Conservation (phyloP, 2,329 filamentous ascomycete species). For the Ceratocystiopsis sp. region DNA sequence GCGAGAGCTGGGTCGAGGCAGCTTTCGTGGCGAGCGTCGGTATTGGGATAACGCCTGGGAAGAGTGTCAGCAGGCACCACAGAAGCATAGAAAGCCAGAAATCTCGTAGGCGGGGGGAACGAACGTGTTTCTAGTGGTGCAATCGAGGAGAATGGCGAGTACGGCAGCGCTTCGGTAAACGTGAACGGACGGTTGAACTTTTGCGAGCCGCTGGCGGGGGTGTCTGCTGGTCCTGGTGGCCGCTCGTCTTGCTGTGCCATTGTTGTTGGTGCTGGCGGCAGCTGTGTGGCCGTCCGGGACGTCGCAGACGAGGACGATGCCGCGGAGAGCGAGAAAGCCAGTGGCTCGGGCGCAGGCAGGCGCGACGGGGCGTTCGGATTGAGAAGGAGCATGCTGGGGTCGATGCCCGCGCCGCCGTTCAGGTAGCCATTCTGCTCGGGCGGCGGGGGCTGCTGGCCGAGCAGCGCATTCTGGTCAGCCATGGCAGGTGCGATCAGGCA, state of each 20-base stretch:
- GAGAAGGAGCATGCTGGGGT: slow-evolving; percentile 10
- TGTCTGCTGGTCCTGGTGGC: no score
- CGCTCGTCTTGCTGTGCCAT: slow-evolving; percentile 17
- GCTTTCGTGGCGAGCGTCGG: slow-evolving; percentile 42
- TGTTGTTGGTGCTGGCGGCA: slow-evolving; percentile 5
- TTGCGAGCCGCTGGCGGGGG: slow-evolving; percentile 1
- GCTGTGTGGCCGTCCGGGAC: background rate
- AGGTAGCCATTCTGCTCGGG: slow-evolving; percentile 8
- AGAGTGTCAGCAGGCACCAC: background rate
- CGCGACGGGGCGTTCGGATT: slow-evolving; percentile 6
- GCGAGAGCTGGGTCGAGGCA: slow-evolving; percentile 30
- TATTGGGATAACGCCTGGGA: slow-evolving; percentile 46
- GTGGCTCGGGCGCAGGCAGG: slow-evolving; percentile 3
- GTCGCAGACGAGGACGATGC: slow-evolving; percentile 2
- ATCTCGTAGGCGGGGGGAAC: slow-evolving; percentile 7
- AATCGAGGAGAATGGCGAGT: slow-evolving; percentile 65
- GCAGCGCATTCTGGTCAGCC: slow-evolving; percentile 12
- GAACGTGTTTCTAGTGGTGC: slow-evolving; percentile 61
- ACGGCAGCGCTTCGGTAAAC: slow-evolving; percentile 63
- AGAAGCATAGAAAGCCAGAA: slow-evolving; percentile 1
- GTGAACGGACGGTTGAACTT: slow-evolving; percentile 32
- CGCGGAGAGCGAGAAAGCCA: slow-evolving; percentile 4
- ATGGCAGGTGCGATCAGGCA: slow-evolving; percentile 13
- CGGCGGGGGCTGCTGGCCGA: slow-evolving; percentile 6
- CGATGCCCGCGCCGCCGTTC: slow-evolving; percentile 9